Evolutionary conservation across 352 stramenopile genomes (phyloP).

Genomic region (Pythium volutum): DNA sequence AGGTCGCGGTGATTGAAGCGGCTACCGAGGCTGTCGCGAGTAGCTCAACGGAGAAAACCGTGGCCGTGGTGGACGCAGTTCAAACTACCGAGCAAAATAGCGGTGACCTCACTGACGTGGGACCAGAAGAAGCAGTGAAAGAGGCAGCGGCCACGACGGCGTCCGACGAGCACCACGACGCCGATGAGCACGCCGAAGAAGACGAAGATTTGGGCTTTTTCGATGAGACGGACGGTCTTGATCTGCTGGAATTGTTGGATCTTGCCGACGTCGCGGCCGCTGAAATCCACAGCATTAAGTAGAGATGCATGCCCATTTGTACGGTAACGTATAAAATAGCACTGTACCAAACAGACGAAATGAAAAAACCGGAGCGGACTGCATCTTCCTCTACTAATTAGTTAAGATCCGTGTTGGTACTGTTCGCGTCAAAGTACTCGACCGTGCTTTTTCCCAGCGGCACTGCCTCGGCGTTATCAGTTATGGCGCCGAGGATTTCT

Average conservation of each 20-base stretch:
- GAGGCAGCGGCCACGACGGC: no score
- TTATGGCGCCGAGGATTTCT: background rate
- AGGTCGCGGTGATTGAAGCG: background rate
- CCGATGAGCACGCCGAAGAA: background rate
- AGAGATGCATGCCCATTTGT: background rate
- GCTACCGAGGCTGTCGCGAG: background rate
- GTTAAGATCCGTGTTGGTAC: no score
- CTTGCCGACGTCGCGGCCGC: constrained; percentile 23
- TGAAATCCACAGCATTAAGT: constrained; percentile 15
- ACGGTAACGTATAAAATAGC: background rate
- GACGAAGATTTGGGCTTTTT: constrained; percentile 14
- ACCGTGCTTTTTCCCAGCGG: background rate
- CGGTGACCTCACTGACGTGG: background rate
- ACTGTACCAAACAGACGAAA: no score
- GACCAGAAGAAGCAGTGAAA: background rate
- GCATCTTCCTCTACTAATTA: no score
- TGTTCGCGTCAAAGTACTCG: no score
- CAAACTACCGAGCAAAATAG: background rate
- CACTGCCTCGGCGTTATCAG: background rate
- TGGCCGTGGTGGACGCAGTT: background rate
- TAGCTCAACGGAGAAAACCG: background rate
- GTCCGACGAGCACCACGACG: background rate
- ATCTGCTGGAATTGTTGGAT: constrained; percentile 20
- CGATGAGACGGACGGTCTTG: constrained; percentile 13
- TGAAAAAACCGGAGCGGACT: no score